Base-by-base conservation (phyloP, 2,329 filamentous ascomycete genomes). In the Colletotrichum shisoi region DNA sequence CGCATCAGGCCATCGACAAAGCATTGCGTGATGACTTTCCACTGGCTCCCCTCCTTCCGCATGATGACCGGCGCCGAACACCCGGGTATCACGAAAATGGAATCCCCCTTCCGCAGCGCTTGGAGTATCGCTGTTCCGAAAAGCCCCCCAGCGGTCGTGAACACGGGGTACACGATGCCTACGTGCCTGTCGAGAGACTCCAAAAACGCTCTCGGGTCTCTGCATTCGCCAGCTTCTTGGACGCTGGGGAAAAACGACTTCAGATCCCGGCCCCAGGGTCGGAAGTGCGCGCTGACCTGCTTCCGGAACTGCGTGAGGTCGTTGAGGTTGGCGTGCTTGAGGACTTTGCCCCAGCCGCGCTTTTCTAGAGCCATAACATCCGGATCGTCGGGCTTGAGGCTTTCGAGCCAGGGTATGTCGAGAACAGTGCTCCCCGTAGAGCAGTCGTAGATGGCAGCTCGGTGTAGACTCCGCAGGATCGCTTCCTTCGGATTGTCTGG, bases 1-100 rank as follows among this genome's bases (percentile, higher is more conserved):
- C 45, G 45, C 57, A 67, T 67, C 4, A 63, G 60, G 24, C 59
- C 59, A n/a, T 67, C 52, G 5, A 67, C 39, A n/a, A 67, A 63
- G 34, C 59, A 67, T 40, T 67, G 63, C 1, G 57, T 39, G 15
- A 66, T 24, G 7, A 66, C 58, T 37, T 39, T 19, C 58, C 59
- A 67, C 1, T 54, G 42, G 6, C 9, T 37, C 3, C 15, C 27
- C 21, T 56, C 6, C 27, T 40, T 27, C 13, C 59, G 51, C 59
- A 66, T 57, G 7, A 67, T 42, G 9, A 63, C 27, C 8, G 63
- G 59, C 15, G 52, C 63, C 17, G 63, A 67, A 15, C 63, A 63
- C 3, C 59, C 59, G 6, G 48, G 53, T 13, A 67, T 17, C 7
- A 67, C 39, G 13, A 57, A 67, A 3, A 57, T 52, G 3, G 52